Evolutionary conservation across 441 rosid species (phyloP), one percentile per base, ranked within the genome.

Genomic region (Theobroma grandiflorum): DNA sequence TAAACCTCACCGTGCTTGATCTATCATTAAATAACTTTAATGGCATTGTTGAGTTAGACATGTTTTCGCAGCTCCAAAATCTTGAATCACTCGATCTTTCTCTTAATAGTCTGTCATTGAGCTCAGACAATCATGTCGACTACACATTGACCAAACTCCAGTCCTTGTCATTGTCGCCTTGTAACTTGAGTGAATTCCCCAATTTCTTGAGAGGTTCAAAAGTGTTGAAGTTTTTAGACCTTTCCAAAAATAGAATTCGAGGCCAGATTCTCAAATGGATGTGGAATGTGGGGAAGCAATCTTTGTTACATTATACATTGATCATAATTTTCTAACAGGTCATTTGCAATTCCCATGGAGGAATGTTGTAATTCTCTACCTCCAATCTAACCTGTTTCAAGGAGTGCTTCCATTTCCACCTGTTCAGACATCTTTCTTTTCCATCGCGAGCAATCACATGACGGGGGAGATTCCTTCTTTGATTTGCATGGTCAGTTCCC

Each of bases 191-290:
- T 0, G 7, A 6, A 18, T 78, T 85, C 14, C 84, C 82, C 3
- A 8, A 58, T 15, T 80, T 80, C 37, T 40, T 82, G 4, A 55
- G 11, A 0, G 4, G 12, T 20, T 76, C 70, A 49, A 11, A 64
- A 0, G 0, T 2, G 4, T 20, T 80, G 8, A 11, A 10, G 4
- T 16, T 1, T 8, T 11, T 81, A 57, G 81, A 81, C 31, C 80
- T 81, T 22, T 84, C 82, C 6, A 11, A 40, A 12, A 79, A 82
- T 16, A 45, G 26, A 18, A 63, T 84, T 8, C 2, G 2, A 0
- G 84, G 84, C 11, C 65, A 18, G 37, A 65, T 78, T 20, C 77
- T 80, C 8, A 4, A 11, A 35, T 79, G 87, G 85, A 40, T 81
- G 7, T 66, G 62, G 3, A 35, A n/a, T 4, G 8, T 68, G 3